Conservation (phyloP, 768 basidiomycete genomes). For the Podaxis sp. region DNA sequence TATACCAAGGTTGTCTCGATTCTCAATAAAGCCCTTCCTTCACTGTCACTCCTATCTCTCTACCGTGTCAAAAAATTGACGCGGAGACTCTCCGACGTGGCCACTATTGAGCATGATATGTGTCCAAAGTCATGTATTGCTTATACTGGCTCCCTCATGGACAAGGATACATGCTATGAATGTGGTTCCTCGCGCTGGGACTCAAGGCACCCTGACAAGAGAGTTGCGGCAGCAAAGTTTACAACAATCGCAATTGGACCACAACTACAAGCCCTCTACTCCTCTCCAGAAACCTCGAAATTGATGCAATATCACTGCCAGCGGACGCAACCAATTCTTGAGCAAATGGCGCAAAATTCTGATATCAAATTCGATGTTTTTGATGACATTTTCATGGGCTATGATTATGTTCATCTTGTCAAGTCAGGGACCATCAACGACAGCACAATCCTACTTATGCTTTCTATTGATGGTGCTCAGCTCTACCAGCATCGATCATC, state of each 20-base stretch:
- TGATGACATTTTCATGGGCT: slow-evolving; percentile 28
- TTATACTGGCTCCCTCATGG: slow-evolving; percentile 27
- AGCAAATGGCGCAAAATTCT: slow-evolving; percentile 9
- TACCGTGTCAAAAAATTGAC: slow-evolving; percentile 28
- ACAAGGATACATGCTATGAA: slow-evolving; percentile 21
- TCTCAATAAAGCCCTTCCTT: not conserved
- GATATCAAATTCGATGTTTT: slow-evolving; percentile 2
- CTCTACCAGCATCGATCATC: slow-evolving; percentile 35
- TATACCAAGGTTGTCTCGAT: slow-evolving; percentile 9
- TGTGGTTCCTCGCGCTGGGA: slow-evolving; percentile 30
- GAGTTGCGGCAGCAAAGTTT: slow-evolving; percentile 27
- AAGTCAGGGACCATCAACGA: slow-evolving; percentile 22
- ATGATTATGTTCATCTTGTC: slow-evolving; percentile 25
- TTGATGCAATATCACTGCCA: slow-evolving; percentile 28
- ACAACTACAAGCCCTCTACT: slow-evolving; percentile 36
- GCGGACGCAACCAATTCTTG: slow-evolving; percentile 23
- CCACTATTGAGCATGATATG: slow-evolving; percentile 38
- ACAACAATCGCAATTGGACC: slow-evolving; percentile 42
- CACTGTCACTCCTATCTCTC: slow-evolving; percentile 24
- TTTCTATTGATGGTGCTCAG: slow-evolving; percentile 40
- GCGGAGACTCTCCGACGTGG: slow-evolving; percentile 31
- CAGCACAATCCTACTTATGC: slow-evolving; percentile 28
- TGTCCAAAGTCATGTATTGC: slow-evolving; percentile 36
- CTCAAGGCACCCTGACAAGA: slow-evolving; percentile 12
- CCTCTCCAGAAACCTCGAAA: slow-evolving; percentile 22